Evolutionary conservation across 2,329 filamentous ascomycete genomes (phyloP), one percentile per base, ranked within the genome.

Genomic region (Colletotrichum truncatum): DNA sequence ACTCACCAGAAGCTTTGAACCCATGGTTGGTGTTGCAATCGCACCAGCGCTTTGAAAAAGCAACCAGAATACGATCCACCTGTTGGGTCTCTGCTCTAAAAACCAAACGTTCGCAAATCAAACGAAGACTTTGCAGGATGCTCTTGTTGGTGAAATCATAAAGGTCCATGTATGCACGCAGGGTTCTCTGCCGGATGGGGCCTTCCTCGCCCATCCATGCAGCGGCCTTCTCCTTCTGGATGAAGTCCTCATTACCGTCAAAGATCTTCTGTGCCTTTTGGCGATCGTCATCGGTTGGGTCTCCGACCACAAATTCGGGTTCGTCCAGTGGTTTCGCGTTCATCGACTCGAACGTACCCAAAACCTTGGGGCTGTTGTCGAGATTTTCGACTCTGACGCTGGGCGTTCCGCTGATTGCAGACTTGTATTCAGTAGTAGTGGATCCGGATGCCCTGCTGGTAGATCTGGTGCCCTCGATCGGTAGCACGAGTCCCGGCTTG

Each of bases 41-140:
- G 76, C 93, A 97, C 96, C 96, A 99, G 67, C 95, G 85, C 69
- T 89, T 89, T 3, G 96, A 93, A 72, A 98, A 95, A 18, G 92
- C 91, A 72, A 97, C 93, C 68, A 99, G 81, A 64, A 99, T 95
- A 32, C 96, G 91, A 76, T 99, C 96, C 18, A 99, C 93, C 77
- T 99, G 95, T 78, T 99, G 96, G 3, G 94, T 97, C 79, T 99
- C 96, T 39, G 93, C 96, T 70, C 93, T 92, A 62, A 99, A 84
- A 4, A 96, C 85, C 23, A 98, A 84, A 30, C 93, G 91, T 56
- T 87, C 87, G 76, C 96, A 99, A 25, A 99, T 85, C 65, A 90
- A 87, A 25, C 96, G 89, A 68, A 98, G 84, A 7, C 93, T 89
- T 36, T 86, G 84, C 14, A 98, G 84, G 49, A 98, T 91, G 76